Conservation (phyloP, 2,329 filamentous ascomycete species). For the Claviceps digitariae region DNA sequence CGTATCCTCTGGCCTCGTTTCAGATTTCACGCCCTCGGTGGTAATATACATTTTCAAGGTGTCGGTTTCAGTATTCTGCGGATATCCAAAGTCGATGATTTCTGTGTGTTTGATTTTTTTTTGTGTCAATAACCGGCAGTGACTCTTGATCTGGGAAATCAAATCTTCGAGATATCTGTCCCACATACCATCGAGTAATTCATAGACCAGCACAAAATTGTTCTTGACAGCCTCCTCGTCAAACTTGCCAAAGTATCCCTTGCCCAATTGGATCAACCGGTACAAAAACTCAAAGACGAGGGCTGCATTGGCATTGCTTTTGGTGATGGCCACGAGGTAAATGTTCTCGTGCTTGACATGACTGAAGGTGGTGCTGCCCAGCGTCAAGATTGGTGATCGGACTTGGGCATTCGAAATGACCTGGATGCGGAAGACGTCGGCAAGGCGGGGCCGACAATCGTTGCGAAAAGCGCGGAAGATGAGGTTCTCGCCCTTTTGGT, state of each 20-base stretch:
- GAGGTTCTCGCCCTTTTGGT: conserved; percentile 98
- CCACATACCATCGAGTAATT: conserved; percentile 71
- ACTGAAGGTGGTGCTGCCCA: conserved; percentile 96
- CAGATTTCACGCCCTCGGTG: conserved; percentile 94
- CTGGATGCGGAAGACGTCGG: conserved; percentile 95
- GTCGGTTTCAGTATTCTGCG: conserved; percentile 96
- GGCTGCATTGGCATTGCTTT: conserved; percentile 97
- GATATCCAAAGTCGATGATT: conserved; percentile 97
- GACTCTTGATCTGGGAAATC: background rate
- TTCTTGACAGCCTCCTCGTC: conserved; percentile 99
- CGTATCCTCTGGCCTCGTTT: conserved; percentile 74
- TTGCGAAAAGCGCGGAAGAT: conserved; percentile 98
- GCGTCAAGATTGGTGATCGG: conserved; percentile 89
- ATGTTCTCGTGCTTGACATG: conserved; percentile 99
- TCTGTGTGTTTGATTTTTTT: conserved; percentile 36
- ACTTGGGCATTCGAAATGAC: conserved; percentile 98
- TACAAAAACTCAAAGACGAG: conserved; percentile 98
- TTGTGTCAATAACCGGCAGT: background rate
- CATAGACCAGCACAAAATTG: conserved; percentile 98
- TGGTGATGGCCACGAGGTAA: conserved; percentile 92
- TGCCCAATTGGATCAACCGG: conserved; percentile 75
- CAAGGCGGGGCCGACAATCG: conserved; percentile 91
- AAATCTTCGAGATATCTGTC: background rate
- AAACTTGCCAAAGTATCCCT: conserved; percentile 97
- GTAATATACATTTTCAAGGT: conserved; percentile 99